phyloP scores from a whole-genome alignment of 768 basidiomycete species.

The Pisolithus albus region DNA sequence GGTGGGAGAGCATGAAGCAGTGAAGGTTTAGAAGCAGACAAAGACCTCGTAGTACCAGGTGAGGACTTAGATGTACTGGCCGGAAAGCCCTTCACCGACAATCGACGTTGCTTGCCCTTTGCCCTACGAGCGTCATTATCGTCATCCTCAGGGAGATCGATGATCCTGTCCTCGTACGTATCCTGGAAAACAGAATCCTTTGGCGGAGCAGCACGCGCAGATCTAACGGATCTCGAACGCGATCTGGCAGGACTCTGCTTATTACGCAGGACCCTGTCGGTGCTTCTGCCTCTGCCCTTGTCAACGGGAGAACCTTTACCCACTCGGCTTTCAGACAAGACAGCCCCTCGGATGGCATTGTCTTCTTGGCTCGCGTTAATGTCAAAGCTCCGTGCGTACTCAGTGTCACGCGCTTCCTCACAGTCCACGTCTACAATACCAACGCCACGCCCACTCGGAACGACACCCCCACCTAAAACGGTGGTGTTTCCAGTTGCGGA shows the following conservation, averaged over 20 bases:
- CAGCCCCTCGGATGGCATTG: neutral
- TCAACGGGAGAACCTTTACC: slow-evolving; percentile 4
- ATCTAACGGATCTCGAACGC: slow-evolving; percentile 7
- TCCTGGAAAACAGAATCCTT: slow-evolving; percentile 5
- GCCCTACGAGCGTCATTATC: slow-evolving; percentile 3
- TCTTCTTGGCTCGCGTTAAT: slow-evolving; percentile 3
- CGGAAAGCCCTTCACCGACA: neutral
- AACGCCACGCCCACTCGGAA: slow-evolving; percentile 25
- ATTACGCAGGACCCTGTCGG: neutral
- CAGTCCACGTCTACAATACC: slow-evolving; percentile 16
- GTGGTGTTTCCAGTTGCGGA: neutral
- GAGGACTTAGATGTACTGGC: slow-evolving; percentile 1
- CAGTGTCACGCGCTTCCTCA: slow-evolving; percentile 17
- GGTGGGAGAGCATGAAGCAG: slow-evolving; percentile 1
- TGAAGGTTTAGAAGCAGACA: slow-evolving; percentile 1
- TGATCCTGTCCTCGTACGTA: slow-evolving; percentile 15
- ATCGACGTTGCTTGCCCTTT: neutral
- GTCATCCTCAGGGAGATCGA: slow-evolving; percentile 18
- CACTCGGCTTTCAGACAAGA: slow-evolving; percentile 14
- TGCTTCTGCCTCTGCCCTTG: neutral
- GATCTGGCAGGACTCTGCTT: slow-evolving; percentile 1
- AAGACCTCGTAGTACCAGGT: slow-evolving; percentile 4
- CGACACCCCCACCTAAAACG: slow-evolving; percentile 17
- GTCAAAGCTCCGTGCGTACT: slow-evolving; percentile 6
- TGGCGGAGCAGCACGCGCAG: slow-evolving; percentile 4